Evolutionary conservation across 108 stramenopile species (phyloP).

Genomic region (Epithemia pelagica): DNA sequence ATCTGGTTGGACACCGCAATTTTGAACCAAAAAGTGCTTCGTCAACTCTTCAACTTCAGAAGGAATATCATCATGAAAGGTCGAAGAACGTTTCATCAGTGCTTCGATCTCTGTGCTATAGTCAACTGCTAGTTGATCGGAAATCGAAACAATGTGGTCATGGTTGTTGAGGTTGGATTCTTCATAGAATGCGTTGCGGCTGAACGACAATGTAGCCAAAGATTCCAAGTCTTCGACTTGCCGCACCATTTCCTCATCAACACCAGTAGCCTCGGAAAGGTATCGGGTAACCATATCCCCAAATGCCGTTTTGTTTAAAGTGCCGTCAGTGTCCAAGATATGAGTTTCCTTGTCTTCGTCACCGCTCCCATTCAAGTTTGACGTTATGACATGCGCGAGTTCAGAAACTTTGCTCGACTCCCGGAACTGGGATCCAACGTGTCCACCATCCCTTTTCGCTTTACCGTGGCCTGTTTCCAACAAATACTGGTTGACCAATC

Average conservation of each 20-base stretch:
- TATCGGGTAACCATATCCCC: slow-evolving; percentile 1
- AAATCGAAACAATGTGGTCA: not conserved
- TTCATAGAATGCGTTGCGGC: not conserved
- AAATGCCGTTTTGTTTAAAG: not conserved
- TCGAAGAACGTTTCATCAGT: not conserved
- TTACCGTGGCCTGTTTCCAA: not conserved
- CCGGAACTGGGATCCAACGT: not conserved
- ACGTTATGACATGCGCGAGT: not conserved
- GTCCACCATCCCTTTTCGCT: not conserved
- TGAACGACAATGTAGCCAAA: not conserved
- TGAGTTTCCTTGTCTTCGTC: not conserved
- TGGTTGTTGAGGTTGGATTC: not conserved
- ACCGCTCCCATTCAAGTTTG: not conserved
- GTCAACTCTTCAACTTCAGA: not conserved
- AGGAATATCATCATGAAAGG: not conserved
- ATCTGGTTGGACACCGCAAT: not conserved
- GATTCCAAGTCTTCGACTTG: not conserved
- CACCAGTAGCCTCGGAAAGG: slow-evolving; percentile 2
- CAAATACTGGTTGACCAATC: slow-evolving; percentile 6
- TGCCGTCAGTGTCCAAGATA: not conserved
- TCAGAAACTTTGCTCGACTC: not conserved
- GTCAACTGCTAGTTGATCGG: not conserved
- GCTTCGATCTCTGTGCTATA: not conserved
- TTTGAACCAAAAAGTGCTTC: not conserved
- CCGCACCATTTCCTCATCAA: not conserved